phyloP scores from a whole-genome alignment of 352 stramenopile species.

The Halophytophthora batemanensis region DNA sequence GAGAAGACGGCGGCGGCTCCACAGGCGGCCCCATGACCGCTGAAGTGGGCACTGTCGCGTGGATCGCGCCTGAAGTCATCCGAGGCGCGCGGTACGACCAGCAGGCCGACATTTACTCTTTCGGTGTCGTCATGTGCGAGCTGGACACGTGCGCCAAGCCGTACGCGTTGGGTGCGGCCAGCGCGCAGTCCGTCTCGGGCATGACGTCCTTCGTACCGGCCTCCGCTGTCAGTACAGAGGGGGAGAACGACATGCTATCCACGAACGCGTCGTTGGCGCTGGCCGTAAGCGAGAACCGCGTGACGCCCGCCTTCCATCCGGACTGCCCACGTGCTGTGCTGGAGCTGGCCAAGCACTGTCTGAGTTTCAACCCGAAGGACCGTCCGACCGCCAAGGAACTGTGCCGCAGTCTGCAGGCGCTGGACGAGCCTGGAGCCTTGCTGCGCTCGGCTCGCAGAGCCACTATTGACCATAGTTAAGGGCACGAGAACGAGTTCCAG shows the following conservation, averaged over 20 bases:
- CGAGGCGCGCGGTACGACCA: constrained; percentile 44
- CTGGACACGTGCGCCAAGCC: constrained; percentile 46
- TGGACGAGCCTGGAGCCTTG: constrained; percentile 16
- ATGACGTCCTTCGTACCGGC: constrained; percentile 23
- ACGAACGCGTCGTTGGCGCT: constrained; percentile 43
- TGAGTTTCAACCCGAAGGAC: constrained; percentile 39
- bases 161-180: constrained; percentile 28
- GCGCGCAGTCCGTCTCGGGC: constrained; percentile 17
- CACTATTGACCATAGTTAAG: constrained; percentile 11
- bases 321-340: constrained; percentile 33
- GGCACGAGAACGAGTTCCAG: too few species aligned
- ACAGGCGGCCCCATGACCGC: constrained; percentile 28
- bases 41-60: constrained; percentile 50
- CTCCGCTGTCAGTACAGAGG: constrained; percentile 7
- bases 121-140: constrained; percentile 50
- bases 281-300: constrained; percentile 36
- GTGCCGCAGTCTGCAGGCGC: constrained; percentile 20
- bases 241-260: constrained; percentile 21
- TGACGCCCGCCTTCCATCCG: constrained; percentile 32
- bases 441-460: constrained; percentile 16
- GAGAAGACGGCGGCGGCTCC: constrained; percentile 12
- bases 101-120: constrained; percentile 56
- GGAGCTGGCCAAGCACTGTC: constrained; percentile 33
- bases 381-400: constrained; percentile 58
- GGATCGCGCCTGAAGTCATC: constrained; percentile 58